Percentiles rank a stretch among this genome's conserved stretches.
Evolutionary conservation across 805 yeast genomes (phyloP).

Genomic region (Maudiozyma pseudohumilis): DNA sequence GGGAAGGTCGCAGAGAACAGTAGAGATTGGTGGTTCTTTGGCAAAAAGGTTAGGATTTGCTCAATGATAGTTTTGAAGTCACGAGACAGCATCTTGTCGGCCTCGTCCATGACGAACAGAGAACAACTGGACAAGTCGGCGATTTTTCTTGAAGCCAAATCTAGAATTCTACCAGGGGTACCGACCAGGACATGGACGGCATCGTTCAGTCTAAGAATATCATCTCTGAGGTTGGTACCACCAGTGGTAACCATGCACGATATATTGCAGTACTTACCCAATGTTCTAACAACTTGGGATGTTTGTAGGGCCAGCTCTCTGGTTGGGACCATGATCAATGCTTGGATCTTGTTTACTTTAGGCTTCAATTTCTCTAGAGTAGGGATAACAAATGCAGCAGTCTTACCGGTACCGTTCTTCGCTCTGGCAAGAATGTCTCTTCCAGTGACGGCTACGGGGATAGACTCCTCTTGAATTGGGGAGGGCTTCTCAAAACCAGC

Average conservation of each 20-base stretch:
- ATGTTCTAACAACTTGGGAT: slow-evolving; percentile 90
- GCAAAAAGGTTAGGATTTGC: slow-evolving; percentile 75
- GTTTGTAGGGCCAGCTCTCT: slow-evolving; percentile 97
- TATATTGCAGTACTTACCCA: slow-evolving; percentile 86
- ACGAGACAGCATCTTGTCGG: slow-evolving; percentile 88
- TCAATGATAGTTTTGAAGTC: slow-evolving; percentile 84
- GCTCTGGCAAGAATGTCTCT: slow-evolving; percentile 96
- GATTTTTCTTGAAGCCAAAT: slow-evolving; percentile 77
- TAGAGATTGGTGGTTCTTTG: slow-evolving; percentile 69
- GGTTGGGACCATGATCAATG: slow-evolving; percentile 89
- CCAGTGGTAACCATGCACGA: slow-evolving; percentile 98
- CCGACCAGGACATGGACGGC: slow-evolving; percentile 93
- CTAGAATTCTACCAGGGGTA: slow-evolving; percentile 95
- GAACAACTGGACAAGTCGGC: slow-evolving; percentile 84
- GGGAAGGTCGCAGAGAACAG: slow-evolving; percentile 96
- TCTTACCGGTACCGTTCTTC: slow-evolving; percentile 96
- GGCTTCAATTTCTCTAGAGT: slow-evolving; percentile 84
- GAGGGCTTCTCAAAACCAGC: slow-evolving; percentile 98
- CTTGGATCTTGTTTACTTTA: slow-evolving; percentile 74
- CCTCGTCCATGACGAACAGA: slow-evolving; percentile 95
- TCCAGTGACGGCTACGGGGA: slow-evolving; percentile 91
- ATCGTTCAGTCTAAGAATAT: slow-evolving; percentile 83
- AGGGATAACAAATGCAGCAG: slow-evolving; percentile 95
- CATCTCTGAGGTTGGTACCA: slow-evolving; percentile 90
- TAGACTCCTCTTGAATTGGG: slow-evolving; percentile 95